These are phyloP conservation scores for Salicornia ramosissima DNA, from an alignment of 148 eudicot species.

Conservation along the genomic window DNA sequence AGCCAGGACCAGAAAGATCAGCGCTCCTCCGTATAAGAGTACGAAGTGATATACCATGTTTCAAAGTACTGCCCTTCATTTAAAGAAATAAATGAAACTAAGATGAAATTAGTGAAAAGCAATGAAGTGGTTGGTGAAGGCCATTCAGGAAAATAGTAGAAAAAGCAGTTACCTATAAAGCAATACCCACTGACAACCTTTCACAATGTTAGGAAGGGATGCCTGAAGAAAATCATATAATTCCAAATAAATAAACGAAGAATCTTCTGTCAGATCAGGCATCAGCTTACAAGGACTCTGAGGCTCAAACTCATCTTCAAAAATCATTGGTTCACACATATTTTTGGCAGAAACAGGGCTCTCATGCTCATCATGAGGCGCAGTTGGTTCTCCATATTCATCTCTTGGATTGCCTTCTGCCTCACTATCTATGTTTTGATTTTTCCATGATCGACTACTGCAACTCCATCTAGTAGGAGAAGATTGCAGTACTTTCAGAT, in stretches of 20 bases:
- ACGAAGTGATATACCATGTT: slow-evolving; percentile 94
- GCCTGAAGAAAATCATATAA: slow-evolving; percentile 67
- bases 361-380: slow-evolving; percentile 25
- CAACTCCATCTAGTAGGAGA: slow-evolving; percentile 61
- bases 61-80: slow-evolving; percentile 98
- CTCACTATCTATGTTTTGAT: slow-evolving; percentile 35
- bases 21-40: slow-evolving; percentile 80
- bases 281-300: slow-evolving; percentile 39
- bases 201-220: slow-evolving; percentile 86
- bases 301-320: slow-evolving; percentile 62
- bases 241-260: slow-evolving; percentile 54
- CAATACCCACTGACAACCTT: slow-evolving; percentile 92
- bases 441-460: slow-evolving; percentile 34
- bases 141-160: slow-evolving; percentile 1
- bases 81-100: slow-evolving; percentile 34
- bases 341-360: slow-evolving; percentile 34
- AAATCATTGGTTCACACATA: slow-evolving; percentile 41
- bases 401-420: slow-evolving; percentile 27
- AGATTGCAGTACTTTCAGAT: slow-evolving; percentile 39
- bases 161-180: slow-evolving; percentile 65
- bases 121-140: slow-evolving; percentile 7
- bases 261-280: slow-evolving; percentile 64
- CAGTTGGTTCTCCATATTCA: slow-evolving; percentile 28
- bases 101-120: slow-evolving; percentile 15
- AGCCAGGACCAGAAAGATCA: slow-evolving; percentile 71